These are phyloP conservation scores for Davidsoniella virescens DNA, from an alignment of 2,329 filamentous ascomycete species.

Conservation along the genomic window DNA sequence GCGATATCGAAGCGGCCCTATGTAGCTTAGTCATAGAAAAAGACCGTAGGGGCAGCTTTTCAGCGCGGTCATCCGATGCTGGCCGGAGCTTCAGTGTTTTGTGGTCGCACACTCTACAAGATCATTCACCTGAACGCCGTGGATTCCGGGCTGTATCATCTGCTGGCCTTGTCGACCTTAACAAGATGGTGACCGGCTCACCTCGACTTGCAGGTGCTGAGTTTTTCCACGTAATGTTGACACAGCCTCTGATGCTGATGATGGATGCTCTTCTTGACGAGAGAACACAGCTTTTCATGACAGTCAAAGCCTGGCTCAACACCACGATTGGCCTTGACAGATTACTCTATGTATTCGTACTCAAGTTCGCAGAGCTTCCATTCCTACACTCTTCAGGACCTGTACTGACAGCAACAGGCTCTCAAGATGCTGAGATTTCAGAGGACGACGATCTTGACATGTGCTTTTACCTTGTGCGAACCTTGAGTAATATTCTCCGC, in stretches of 20 bases:
- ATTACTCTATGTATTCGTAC: constrained; percentile 43
- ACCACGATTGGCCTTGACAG: constrained; percentile 47
- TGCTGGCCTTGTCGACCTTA: constrained; percentile 5
- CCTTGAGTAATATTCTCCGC: constrained; percentile 55
- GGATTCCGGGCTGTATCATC: constrained; percentile 23
- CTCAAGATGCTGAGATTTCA: constrained; percentile 18
- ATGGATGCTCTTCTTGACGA: constrained; percentile 64
- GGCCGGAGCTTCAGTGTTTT: constrained; percentile 57
- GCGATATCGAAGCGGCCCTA: constrained; percentile 67
- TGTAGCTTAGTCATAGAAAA: constrained; percentile 48
- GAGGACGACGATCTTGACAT: constrained; percentile 56
- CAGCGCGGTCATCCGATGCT: constrained; percentile 36
- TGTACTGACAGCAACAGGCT: constrained; percentile 2
- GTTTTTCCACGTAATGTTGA: constrained; percentile 57
- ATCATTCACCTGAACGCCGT: constrained; percentile 37
- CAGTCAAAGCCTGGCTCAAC: constrained; percentile 67
- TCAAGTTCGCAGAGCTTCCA: constrained; percentile 38
- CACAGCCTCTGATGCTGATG: constrained; percentile 64
- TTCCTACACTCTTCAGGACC: constrained; percentile 26
- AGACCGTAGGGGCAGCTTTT: constrained; percentile 31
- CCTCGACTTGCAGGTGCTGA: constrained; percentile 37
- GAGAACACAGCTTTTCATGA: constrained; percentile 56
- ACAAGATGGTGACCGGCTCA: constrained; percentile 18
- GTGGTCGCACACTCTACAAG: constrained; percentile 66
- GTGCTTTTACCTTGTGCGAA: constrained; percentile 62